Evolutionary conservation across 192 early-diverging fungal species (phyloP), one percentile per base, ranked within the genome.

Genomic region (Anaeromyces robustus): DNA sequence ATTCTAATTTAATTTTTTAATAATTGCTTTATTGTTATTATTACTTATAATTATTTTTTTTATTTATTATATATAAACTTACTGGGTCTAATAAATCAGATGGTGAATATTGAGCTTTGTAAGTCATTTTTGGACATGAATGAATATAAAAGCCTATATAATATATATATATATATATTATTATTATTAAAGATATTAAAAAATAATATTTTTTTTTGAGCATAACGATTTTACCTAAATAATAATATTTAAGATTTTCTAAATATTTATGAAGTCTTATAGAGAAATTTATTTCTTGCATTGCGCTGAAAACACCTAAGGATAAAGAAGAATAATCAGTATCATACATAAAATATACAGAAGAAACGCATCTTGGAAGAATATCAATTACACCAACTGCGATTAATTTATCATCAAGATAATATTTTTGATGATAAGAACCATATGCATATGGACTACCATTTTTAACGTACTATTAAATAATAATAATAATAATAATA

Each of bases 301-400:
- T 82, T 7, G 95, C 94, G 79, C 92, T 92, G 83, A 93, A 95
- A 37, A 93, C 93, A n/a, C 97, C 97, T 29, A 96, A 84, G 17
- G 90, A 90, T 30, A 99, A 84, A 52, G 85, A 88, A 1, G 87
- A 81, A 79, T 92, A 95, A n/a, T 92, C 92, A 2, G 96, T 94
- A 82, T 99, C 96, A 85, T 99, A 99, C 82, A 96, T 91, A 80
- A 96, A 93, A 82, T 99, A 99, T 29, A 99, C 97, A 0, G 95
- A 92, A 6, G 96, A 97, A 14, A 98, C 87, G 82, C 94, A 98
- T 12, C 82, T 68, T 12, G 96, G 97, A 77, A 98, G 86, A 11
- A 98, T 91, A 82, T 99, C 97, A 79, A 99, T 84, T 4, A 99
- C 96, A n/a, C 92, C 94, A 19, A 98, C 92, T 13, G 96, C 97